Conservation (phyloP, 192 early-diverging fungal genomes). For the Podila verticillata region DNA sequence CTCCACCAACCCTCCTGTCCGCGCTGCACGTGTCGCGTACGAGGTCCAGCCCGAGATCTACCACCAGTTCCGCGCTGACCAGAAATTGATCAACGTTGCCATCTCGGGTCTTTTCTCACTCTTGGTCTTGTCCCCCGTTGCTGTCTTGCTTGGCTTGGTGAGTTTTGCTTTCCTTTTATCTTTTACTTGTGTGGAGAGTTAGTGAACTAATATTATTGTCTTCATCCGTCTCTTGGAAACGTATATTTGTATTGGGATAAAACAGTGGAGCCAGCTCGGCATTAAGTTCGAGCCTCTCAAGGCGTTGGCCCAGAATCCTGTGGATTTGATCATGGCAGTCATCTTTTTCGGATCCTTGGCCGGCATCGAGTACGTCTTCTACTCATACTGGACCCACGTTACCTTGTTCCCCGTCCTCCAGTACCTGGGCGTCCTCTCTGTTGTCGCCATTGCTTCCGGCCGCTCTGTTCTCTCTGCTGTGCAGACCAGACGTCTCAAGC, state of each 20-base stretch:
- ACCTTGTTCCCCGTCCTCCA: constrained; percentile 61
- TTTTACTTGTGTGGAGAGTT: no score
- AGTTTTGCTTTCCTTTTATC: constrained; percentile 10
- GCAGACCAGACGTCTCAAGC: constrained; percentile 46
- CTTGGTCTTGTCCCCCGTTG: constrained; percentile 55
- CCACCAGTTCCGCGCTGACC: constrained; percentile 60
- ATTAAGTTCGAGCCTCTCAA: constrained; percentile 53
- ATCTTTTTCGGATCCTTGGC: constrained; percentile 57
- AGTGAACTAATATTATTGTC: no score
- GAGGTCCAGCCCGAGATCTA: constrained; percentile 58
- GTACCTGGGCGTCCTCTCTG: constrained; percentile 48
- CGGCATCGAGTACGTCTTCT: constrained; percentile 58
- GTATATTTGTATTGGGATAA: no score
- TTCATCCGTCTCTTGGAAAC: no score
- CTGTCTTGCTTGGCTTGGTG: constrained; percentile 53
- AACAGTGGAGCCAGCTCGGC: constrained; percentile 55
- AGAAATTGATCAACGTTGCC: constrained; percentile 55
- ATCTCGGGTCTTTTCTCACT: constrained; percentile 53
- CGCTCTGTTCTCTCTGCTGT: constrained; percentile 55
- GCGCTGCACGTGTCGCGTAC: constrained; percentile 26
- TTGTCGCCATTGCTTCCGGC: constrained; percentile 55
- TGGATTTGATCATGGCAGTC: constrained; percentile 37
- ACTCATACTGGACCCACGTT: constrained; percentile 60
- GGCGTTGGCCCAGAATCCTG: constrained; percentile 18
- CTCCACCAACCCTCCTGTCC: constrained; percentile 21